These are phyloP conservation scores for Aspergillus niger DNA, from an alignment of 2,329 filamentous ascomycete genomes.

Conservation along the genomic window DNA sequence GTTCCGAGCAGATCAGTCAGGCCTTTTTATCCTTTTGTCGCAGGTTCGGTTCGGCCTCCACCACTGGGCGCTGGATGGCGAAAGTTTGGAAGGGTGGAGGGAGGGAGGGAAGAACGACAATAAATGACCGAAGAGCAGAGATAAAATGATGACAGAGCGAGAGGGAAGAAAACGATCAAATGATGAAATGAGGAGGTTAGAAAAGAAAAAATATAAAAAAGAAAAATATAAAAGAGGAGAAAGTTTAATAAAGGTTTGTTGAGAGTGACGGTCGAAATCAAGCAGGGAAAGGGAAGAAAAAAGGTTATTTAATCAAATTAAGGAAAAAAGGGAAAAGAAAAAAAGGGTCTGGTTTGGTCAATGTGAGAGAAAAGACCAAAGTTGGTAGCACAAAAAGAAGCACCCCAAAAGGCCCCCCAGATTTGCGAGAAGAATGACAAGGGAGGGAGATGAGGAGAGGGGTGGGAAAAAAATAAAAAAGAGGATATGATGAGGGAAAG, in stretches of 20 bases:
- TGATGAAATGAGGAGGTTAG: neutral
- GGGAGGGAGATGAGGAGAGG: conserved; percentile 1
- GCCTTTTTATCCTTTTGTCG: conserved; percentile 18
- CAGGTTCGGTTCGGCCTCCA: conserved; percentile 12
- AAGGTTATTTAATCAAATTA: conserved; percentile 10
- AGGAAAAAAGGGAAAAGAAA: conserved; percentile 25
- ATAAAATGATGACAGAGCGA: conserved; percentile 6
- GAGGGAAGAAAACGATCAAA: neutral
- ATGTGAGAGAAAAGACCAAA: conserved; percentile 1
- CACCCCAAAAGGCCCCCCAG: conserved; percentile 3
- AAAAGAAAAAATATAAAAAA: neutral
- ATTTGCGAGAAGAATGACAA: neutral
- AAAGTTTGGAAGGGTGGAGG: neutral
- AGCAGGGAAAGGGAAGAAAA: conserved; percentile 6
- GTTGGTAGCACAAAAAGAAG: conserved; percentile 10
- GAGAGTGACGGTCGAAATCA: conserved; percentile 9
- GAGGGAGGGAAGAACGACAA: conserved; percentile 6
- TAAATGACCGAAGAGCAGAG: conserved; percentile 17
- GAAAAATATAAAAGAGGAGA: too few relatives aligned
- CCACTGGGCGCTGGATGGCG: neutral
- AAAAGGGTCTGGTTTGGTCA: conserved; percentile 10
- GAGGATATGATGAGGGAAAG: conserved; percentile 12
- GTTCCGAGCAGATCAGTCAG: conserved; percentile 20
- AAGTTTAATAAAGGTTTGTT: conserved; percentile 1
- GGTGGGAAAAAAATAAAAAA: conserved; percentile 16